Evolutionary conservation across 371 early-diverging fungal species (phyloP).

Genomic region (Encephalitozoon intestinalis): DNA sequence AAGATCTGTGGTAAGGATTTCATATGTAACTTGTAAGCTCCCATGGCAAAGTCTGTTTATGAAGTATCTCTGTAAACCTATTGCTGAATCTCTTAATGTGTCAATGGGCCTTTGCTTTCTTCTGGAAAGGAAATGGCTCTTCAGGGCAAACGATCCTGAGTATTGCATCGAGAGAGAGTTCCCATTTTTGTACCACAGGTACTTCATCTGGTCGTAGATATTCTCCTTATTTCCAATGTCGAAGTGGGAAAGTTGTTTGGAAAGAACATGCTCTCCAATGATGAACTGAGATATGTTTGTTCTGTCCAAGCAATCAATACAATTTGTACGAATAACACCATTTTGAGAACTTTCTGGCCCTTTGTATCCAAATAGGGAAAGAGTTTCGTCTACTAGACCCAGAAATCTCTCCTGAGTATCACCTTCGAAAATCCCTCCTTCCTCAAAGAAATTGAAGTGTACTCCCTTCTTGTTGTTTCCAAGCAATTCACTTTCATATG

Average conservation of each 20-base stretch:
- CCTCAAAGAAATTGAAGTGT: conserved; percentile 53
- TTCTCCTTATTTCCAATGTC: conserved; percentile 14
- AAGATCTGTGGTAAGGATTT: conserved; percentile 39
- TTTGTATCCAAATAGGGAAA: conserved; percentile 64
- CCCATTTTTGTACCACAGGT: conserved; percentile 96
- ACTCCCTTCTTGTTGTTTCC: conserved; percentile 26
- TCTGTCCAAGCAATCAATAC: conserved; percentile 97
- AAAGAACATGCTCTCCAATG: conserved; percentile 68
- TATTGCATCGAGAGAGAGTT: conserved; percentile 83
- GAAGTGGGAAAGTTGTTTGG: conserved; percentile 64
- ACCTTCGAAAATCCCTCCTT: conserved; percentile 39
- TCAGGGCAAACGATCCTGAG: conserved; percentile 90
- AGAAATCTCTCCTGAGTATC: conserved; percentile 76
- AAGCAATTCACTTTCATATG: conserved; percentile 22
- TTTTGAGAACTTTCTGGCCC: conserved; percentile 63
- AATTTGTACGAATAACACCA: conserved; percentile 84
- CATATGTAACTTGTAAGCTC: conserved; percentile 51
- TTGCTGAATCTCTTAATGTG: conserved; percentile 41
- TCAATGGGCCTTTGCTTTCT: conserved; percentile 68
- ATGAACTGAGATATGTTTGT: conserved; percentile 96
- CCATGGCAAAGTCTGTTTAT: conserved; percentile 57
- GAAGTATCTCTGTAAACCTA: conserved; percentile 57
- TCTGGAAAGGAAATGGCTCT: conserved; percentile 85
- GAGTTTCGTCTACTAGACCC: conserved; percentile 66
- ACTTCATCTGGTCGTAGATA: conserved; percentile 64